Conservation (phyloP, 2,329 filamentous ascomycete genomes). For the Colletotrichum sp. region DNA sequence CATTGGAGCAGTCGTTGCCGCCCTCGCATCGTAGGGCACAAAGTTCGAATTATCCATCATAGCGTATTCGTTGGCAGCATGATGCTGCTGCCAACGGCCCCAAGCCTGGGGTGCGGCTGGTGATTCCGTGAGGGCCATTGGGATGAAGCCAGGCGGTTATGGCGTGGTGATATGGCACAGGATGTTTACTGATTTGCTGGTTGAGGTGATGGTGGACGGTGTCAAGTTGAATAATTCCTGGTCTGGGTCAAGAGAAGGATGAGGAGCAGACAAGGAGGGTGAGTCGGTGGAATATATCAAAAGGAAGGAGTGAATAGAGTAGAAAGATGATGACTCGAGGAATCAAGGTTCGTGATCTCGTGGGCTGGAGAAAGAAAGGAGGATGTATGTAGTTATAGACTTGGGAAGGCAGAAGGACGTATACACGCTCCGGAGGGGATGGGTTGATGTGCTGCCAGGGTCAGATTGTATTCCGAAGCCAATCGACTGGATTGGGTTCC, state of each 20-base stretch:
- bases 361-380: conserved; percentile 7
- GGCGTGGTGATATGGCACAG: not conserved
- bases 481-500: conserved; percentile 9
- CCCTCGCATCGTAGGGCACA: conserved; percentile 54
- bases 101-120: conserved; percentile 51
- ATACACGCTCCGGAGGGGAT: not conserved
- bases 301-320: conserved; percentile 6
- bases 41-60: conserved; percentile 53
- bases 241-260: not conserved
- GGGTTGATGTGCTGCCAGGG: conserved; percentile 12
- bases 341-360: conserved; percentile 29
- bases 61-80: conserved; percentile 43
- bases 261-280: not conserved
- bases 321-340: not conserved
- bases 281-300: not conserved
- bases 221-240: not conserved
- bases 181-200: conserved; percentile 1
- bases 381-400: conserved; percentile 5
- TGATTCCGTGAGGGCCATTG: conserved; percentile 54
- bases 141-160: not conserved
- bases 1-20: conserved; percentile 39
- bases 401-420: not conserved
- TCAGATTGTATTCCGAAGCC: not conserved
- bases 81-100: conserved; percentile 60
- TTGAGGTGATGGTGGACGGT: not conserved